These are phyloP conservation scores for Hypholoma sublateritium DNA, from an alignment of 768 basidiomycete species.

Conservation along the genomic window DNA sequence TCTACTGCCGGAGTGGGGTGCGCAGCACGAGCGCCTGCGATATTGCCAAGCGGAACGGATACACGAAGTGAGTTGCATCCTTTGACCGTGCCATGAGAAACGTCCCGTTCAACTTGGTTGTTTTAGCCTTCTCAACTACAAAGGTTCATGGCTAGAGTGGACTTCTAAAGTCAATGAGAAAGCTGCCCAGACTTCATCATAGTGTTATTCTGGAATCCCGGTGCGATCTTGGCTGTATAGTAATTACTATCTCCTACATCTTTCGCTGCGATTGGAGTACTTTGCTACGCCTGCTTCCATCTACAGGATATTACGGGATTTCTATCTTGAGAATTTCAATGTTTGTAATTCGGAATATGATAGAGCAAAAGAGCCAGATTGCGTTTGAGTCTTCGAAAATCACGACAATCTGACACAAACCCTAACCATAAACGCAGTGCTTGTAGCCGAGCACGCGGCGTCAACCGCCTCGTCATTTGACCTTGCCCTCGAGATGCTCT, in stretches of 20 bases:
- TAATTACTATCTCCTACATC: background rate
- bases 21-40: slow-evolving; percentile 82
- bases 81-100: background rate
- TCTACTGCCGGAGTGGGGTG: slow-evolving; percentile 90
- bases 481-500: slow-evolving; percentile 20
- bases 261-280: background rate
- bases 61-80: slow-evolving; percentile 58
- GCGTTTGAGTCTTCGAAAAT: slow-evolving; percentile 9
- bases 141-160: slow-evolving; percentile 91
- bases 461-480: background rate
- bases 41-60: slow-evolving; percentile 80
- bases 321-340: no score
- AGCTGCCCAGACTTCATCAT: background rate
- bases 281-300: background rate
- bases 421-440: slow-evolving; percentile 28
- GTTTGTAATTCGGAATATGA: background rate
- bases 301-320: no score
- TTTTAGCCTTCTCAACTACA: slow-evolving; percentile 67
- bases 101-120: background rate
- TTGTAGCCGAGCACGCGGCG: no score
- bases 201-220: background rate
- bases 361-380: background rate
- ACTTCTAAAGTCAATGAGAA: slow-evolving; percentile 48
- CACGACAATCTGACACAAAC: slow-evolving; percentile 7
- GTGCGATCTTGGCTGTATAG: no score